Evolutionary conservation across 169 alveolate genomes (phyloP).

Genomic region (Sarcocystis neurona): DNA sequence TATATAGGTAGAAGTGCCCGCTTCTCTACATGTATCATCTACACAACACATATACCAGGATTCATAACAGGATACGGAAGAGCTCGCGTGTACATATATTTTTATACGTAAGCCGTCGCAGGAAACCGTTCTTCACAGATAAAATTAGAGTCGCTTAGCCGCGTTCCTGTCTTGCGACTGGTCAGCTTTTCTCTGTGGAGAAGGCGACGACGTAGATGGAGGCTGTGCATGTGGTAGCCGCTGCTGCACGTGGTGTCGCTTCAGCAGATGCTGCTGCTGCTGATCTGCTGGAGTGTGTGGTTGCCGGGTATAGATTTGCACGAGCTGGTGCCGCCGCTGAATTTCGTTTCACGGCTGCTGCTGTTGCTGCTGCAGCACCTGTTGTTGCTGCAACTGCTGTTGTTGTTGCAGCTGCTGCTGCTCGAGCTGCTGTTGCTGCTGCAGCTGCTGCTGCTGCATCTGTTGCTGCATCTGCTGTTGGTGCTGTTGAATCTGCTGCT

Average conservation of each 20-base stretch:
- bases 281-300: background rate
- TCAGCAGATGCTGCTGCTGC: background rate
- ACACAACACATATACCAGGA: no score
- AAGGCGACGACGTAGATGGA: background rate
- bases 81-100: background rate
- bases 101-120: background rate
- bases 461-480: background rate
- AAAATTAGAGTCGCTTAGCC: background rate
- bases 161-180: background rate
- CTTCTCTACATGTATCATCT: no score
- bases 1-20: no score
- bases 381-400: background rate
- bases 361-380: background rate
- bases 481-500: background rate
- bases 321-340: background rate
- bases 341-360: background rate
- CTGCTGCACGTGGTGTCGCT: background rate
- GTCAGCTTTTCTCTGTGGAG: background rate
- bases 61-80: background rate
- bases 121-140: background rate
- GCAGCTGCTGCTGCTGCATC: constrained; percentile 3
- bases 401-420: constrained; percentile 8
- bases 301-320: background rate
- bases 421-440: background rate
- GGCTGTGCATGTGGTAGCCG: background rate